phyloP scores from a whole-genome alignment of 1,139 yeast genomes.

The Martiniozyma asiatica region DNA sequence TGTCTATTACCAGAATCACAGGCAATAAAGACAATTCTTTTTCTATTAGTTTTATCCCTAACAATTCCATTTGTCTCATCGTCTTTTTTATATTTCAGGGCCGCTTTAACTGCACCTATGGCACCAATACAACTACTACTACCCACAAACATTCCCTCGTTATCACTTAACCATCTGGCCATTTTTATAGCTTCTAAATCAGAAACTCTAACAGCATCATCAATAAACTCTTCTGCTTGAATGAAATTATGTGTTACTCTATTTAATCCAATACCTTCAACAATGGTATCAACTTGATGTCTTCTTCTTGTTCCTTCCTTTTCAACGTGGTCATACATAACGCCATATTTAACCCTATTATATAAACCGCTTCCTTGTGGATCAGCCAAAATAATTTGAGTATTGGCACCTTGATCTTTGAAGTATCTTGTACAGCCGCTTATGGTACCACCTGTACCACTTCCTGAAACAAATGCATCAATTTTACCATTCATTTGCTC shows the following conservation, averaged over 20 bases:
- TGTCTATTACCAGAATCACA: slow-evolving; percentile 92
- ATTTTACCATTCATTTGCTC: slow-evolving; percentile 50
- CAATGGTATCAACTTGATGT: slow-evolving; percentile 90
- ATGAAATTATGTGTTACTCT: slow-evolving; percentile 73
- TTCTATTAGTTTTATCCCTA: no score
- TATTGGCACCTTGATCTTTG: slow-evolving; percentile 34
- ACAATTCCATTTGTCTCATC: no score
- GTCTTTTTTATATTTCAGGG: slow-evolving; percentile 43
- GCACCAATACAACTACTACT: slow-evolving; percentile 88
- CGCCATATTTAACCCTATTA: slow-evolving; percentile 78
- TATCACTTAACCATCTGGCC: slow-evolving; percentile 72
- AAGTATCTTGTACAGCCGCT: slow-evolving; percentile 74
- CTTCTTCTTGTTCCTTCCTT: slow-evolving; percentile 88
- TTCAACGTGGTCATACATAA: slow-evolving; percentile 84
- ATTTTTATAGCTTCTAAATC: slow-evolving; percentile 75
- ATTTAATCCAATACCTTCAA: slow-evolving; percentile 90
- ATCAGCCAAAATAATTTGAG: slow-evolving; percentile 60
- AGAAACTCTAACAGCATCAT: slow-evolving; percentile 66
- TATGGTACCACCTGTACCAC: slow-evolving; percentile 70
- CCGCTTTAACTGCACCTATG: slow-evolving; percentile 71
- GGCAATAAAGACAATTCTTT: slow-evolving; percentile 74
- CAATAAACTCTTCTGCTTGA: slow-evolving; percentile 58
- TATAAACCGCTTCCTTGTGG: slow-evolving; percentile 93
- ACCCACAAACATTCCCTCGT: slow-evolving; percentile 88
- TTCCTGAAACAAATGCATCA: slow-evolving; percentile 74